phyloP scores from a whole-genome alignment of 768 basidiomycete genomes.

The Holtermannia corniformis region DNA sequence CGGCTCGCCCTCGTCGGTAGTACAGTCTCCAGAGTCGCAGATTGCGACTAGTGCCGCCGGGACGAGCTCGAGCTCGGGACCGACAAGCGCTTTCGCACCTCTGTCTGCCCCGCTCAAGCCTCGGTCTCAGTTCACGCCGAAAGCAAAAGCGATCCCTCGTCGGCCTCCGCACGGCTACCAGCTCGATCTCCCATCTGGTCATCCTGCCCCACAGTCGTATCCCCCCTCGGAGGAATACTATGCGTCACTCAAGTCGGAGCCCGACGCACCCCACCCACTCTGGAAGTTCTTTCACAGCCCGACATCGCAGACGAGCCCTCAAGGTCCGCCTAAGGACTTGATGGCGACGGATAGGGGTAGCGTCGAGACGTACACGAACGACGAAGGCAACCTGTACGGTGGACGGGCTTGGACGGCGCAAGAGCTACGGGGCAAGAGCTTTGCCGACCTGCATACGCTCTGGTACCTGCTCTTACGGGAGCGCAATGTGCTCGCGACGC shows the following conservation, averaged over 20 bases:
- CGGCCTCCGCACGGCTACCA: conserved; percentile 23
- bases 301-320: conserved; percentile 4
- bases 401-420: conserved; percentile 73
- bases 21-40: background rate
- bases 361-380: conserved; percentile 14
- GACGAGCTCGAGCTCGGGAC: background rate
- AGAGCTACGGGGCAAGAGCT: conserved; percentile 82
- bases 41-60: background rate
- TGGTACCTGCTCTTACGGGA: conserved; percentile 90
- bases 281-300: conserved; percentile 39
- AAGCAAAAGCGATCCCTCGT: conserved; percentile 21
- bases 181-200: conserved; percentile 17
- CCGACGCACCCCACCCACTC: conserved; percentile 22
- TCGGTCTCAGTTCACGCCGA: conserved; percentile 19
- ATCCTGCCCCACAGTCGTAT: conserved; percentile 23
- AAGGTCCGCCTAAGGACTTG: conserved; percentile 1
- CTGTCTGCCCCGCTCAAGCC: background rate
- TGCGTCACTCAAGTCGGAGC: conserved; percentile 5
- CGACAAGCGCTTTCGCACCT: background rate
- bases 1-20: background rate
- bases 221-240: conserved; percentile 23
- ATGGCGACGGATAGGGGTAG: conserved; percentile 19
- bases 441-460: conserved; percentile 83
- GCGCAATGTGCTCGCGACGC: conserved; percentile 80
- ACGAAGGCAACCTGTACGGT: conserved; percentile 20